Percentiles rank a stretch among this genome's conserved stretches.
Conservation (phyloP, 805 yeast genomes). For the Wickerhamiella sorbophila region DNA sequence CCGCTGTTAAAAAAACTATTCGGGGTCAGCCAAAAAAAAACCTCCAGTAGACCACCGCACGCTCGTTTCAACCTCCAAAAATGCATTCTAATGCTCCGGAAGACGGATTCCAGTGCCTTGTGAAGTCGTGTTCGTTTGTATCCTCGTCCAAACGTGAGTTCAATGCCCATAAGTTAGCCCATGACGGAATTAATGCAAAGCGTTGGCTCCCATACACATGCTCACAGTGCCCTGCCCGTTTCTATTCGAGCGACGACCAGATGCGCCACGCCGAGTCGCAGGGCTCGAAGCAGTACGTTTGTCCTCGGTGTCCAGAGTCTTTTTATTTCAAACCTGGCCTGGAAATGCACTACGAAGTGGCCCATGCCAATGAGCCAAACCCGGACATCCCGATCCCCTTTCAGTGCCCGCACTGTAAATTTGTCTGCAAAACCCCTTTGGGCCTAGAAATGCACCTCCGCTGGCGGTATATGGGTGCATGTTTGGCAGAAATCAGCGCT, state of each 20-base stretch:
- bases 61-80: too few species aligned
- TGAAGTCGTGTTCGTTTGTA: background rate
- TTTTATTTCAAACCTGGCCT: background rate
- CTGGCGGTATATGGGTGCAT: background rate
- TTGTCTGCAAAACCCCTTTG: background rate
- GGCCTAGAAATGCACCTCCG: slow-evolving; percentile 2
- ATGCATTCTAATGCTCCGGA: too few species aligned
- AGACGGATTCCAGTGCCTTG: background rate
- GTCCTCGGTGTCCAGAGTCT: background rate
- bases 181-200: slow-evolving; percentile 1
- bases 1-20: too few species aligned
- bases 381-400: background rate
- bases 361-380: background rate
- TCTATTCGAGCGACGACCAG: background rate
- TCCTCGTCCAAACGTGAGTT: background rate
- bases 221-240: background rate
- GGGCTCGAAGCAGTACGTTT: background rate
- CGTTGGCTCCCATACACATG: slow-evolving; percentile 3
- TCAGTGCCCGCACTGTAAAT: background rate
- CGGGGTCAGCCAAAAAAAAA: too few species aligned
- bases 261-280: background rate
- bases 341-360: background rate
- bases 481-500: background rate
- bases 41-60: too few species aligned
- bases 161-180: background rate